Evolutionary conservation across 2,329 filamentous ascomycete species (phyloP).

Genomic region (Xylaria sp.): DNA sequence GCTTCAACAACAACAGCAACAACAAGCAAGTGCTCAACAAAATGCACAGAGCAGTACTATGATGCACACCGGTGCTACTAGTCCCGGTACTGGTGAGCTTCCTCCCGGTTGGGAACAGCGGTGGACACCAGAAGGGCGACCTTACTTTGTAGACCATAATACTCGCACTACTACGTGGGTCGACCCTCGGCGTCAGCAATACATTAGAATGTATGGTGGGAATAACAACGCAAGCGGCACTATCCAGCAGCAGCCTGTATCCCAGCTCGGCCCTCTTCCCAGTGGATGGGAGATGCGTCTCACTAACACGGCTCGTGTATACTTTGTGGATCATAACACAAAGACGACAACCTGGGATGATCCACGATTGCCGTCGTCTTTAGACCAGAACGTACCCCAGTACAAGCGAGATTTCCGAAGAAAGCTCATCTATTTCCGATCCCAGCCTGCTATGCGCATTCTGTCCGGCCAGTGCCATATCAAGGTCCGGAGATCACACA

Average conservation of each 20-base stretch:
- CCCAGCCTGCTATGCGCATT: conserved; percentile 93
- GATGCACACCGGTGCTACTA: conserved; percentile 95
- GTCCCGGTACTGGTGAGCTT: conserved; percentile 90
- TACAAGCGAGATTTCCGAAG: conserved; percentile 99
- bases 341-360: conserved; percentile 99
- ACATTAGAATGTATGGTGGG: conserved; percentile 94
- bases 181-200: conserved; percentile 94
- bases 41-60: conserved; percentile 68
- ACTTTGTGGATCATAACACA: conserved; percentile 99
- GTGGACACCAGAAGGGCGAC: conserved; percentile 89
- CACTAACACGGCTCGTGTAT: conserved; percentile 95
- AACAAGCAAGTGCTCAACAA: conserved; percentile 46
- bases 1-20: conserved; percentile 62
- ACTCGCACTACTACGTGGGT: conserved; percentile 98
- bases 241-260: conserved; percentile 97
- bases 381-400: conserved; percentile 98
- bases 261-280: conserved; percentile 90
- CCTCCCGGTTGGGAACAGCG: conserved; percentile 96
- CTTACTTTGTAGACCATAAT: conserved; percentile 99
- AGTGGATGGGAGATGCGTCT: conserved; percentile 99
- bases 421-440: conserved; percentile 99
- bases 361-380: conserved; percentile 88
- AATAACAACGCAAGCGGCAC: conserved; percentile 83
- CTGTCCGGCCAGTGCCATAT: conserved; percentile 97
- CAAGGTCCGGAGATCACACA: conserved; percentile 94